A percentile compares a stretch with the other conserved stretches of the same genome.
Evolutionary conservation across 441 rosid genomes (phyloP).

Genomic region (Mallotus japonicus): DNA sequence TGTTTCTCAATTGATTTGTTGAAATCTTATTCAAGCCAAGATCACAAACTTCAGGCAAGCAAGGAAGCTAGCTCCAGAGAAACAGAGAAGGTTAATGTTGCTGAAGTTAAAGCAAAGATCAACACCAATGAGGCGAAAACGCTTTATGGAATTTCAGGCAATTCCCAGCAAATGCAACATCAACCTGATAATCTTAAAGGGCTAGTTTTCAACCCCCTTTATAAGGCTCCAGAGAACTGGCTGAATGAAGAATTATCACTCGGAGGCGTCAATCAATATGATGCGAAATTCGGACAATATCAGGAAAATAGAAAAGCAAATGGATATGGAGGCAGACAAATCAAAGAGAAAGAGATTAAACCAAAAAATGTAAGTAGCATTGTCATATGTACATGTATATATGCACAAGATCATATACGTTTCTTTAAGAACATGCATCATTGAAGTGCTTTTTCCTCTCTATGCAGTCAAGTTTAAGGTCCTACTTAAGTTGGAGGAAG

Average conservation of each 20-base stretch:
- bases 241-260: slow-evolving; percentile 1
- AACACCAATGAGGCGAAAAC: neutral
- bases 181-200: neutral
- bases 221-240: slow-evolving; percentile 13
- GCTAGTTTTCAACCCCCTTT: slow-evolving; percentile 17
- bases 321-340: neutral
- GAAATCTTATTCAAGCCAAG: slow-evolving; percentile 32
- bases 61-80: slow-evolving; percentile 1
- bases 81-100: neutral
- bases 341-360: neutral
- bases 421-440: neutral
- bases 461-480: slow-evolving; percentile 12
- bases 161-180: neutral
- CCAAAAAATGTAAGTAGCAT: slow-evolving; percentile 7
- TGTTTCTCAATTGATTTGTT: slow-evolving; percentile 55
- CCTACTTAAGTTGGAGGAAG: slow-evolving; percentile 14
- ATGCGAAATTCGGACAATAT: neutral
- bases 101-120: neutral
- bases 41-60: neutral
- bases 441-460: neutral
- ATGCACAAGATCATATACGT: neutral
- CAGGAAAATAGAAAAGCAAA: neutral
- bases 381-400: neutral
- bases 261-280: neutral
- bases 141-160: neutral